Base-by-base conservation (phyloP, 2,329 filamentous ascomycete genomes). In the Penicillium sp. region DNA sequence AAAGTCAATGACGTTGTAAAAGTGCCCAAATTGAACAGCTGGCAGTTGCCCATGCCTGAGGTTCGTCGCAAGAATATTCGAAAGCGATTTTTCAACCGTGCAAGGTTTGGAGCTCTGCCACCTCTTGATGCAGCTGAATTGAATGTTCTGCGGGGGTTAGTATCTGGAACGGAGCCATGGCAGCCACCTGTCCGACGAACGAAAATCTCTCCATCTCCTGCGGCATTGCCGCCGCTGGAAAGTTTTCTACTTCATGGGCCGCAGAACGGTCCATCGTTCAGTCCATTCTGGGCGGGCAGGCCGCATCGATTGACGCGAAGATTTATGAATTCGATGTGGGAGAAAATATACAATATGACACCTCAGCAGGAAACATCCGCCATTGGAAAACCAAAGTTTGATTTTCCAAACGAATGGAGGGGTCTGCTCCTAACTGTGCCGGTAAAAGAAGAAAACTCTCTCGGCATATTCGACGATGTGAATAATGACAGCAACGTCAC, bases 291-390 rank as follows among this genome's bases (percentile, higher is more conserved):
- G 7, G 61, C 63, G 51, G 74, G 73, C 7, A 70, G 74, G 33
- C 74, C 74, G 14, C 75, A 76, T 57, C 61, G 60, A 3, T 69
- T 77, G 42, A 75, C 72, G 5, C 56, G 64, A 18, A 68, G 74
- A 12, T 68, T 76, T 47, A 73, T 78, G 68, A 63, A 60, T 9
- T 66, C 69, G 26, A 55, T 69, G 16, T 76, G 74, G 74, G 64
- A 64, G 45, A 70, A 67, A n/a, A 60, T 75, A 23, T 70, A 67
- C 33, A 60, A 60, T 40, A 46, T 72, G 16, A 65, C 72, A 1
- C 74, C 73, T 18, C 66, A 64, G 8, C 63, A 66, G 55, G 55
- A 55, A 16, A 67, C 62, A 62, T 62, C 66, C 55, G 49, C 57
- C 2, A 51, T 66, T 11, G 70, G 64, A 56, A 33, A 40, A 11